Percentiles rank a stretch among this genome's conserved stretches.
Conservation (phyloP, 164 flowering plant genomes). For the Vitis rupestris region DNA sequence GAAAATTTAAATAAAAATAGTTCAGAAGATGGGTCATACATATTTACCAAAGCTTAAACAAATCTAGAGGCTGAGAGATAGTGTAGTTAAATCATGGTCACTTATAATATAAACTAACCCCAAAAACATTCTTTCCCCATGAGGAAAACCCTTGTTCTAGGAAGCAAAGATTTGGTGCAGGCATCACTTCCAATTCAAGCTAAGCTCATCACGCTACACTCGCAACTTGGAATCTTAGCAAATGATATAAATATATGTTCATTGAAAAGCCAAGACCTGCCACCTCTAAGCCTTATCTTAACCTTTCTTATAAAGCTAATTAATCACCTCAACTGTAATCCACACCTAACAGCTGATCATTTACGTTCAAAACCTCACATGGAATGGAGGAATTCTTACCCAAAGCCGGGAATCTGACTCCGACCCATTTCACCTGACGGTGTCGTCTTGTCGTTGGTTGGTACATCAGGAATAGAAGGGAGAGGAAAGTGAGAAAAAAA, state of each 20-base stretch:
- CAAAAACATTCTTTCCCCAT: background rate
- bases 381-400: background rate
- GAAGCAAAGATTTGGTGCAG: conserved; percentile 9
- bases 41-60: too few species aligned
- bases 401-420: conserved; percentile 2
- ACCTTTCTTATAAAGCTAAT: conserved; percentile 3
- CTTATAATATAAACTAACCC: too few species aligned
- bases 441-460: background rate
- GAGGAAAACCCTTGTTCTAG: too few species aligned
- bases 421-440: conserved; percentile 9
- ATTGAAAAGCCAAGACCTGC: background rate
- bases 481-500: background rate
- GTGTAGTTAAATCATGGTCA: too few species aligned
- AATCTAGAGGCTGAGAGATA: too few species aligned
- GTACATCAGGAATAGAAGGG: too few species aligned
- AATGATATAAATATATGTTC: background rate
- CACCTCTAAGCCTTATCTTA: background rate
- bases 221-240: background rate
- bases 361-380: background rate
- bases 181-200: conserved; percentile 15
- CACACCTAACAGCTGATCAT: background rate
- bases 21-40: too few species aligned
- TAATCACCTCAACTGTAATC: conserved; percentile 4
- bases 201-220: background rate
- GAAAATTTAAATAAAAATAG: too few species aligned